Evolutionary conservation across 805 yeast species (phyloP).

Genomic region (Candida ortonii): DNA sequence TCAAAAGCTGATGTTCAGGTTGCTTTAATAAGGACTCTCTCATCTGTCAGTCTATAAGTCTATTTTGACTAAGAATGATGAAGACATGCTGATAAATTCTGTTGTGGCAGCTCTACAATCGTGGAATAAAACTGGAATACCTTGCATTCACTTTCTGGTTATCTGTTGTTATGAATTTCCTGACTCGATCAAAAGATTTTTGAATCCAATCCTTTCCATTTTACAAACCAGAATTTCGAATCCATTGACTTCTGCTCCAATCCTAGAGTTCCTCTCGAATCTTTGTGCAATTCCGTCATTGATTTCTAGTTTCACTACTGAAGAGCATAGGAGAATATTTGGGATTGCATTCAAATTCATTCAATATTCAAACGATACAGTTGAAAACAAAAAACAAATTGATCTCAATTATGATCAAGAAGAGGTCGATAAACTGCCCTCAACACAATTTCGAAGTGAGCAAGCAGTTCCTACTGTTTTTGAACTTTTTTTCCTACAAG

Average conservation of each 20-base stretch:
- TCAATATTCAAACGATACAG: conserved; percentile 59
- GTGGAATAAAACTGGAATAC: conserved; percentile 77
- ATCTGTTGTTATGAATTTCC: conserved; percentile 83
- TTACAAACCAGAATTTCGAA: conserved; percentile 74
- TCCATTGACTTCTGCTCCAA: conserved; percentile 65
- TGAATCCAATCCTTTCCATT: conserved; percentile 66
- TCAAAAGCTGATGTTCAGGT: conserved; percentile 64
- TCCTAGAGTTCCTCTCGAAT: conserved; percentile 69
- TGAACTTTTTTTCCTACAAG: conserved; percentile 59
- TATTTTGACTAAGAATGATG: conserved; percentile 51
- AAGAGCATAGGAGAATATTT: conserved; percentile 76
- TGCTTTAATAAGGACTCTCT: conserved; percentile 57
- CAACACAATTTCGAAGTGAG: conserved; percentile 47
- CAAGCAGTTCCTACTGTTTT: conserved; percentile 56
- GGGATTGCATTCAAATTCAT: conserved; percentile 81
- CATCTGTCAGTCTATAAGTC: conserved; percentile 61
- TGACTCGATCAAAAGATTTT: conserved; percentile 60
- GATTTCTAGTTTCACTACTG: conserved; percentile 68
- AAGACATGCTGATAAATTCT: conserved; percentile 61
- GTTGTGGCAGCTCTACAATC: conserved; percentile 61
- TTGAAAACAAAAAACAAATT: conserved; percentile 17
- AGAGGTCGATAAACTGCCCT: conserved; percentile 51
- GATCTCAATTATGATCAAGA: conserved; percentile 44
- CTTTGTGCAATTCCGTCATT: conserved; percentile 63
- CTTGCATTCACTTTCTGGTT: conserved; percentile 72